Conservation (phyloP, 2,329 filamentous ascomycete species). For the Stylonectria norvegica region DNA sequence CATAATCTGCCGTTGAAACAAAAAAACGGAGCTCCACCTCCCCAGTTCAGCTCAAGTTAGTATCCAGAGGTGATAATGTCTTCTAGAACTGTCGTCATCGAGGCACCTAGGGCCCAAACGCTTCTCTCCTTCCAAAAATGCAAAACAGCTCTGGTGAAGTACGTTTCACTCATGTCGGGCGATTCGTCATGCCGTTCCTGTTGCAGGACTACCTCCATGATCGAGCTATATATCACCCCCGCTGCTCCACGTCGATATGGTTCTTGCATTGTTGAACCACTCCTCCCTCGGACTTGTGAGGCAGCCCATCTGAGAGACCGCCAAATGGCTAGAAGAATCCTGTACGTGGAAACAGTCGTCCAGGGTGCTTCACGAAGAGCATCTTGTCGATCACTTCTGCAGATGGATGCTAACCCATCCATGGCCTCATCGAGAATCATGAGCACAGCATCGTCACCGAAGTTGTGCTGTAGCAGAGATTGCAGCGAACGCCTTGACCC, state of each 20-base stretch:
- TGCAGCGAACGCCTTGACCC: conserved; percentile 27
- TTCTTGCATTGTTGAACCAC: no score
- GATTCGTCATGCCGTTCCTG: background rate
- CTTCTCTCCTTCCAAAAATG: background rate
- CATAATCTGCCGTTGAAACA: no score
- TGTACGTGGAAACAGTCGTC: conserved; percentile 27
- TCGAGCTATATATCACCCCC: background rate
- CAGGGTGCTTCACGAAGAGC: conserved; percentile 28
- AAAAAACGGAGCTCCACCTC: no score
- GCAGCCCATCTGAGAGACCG: conserved; percentile 26
- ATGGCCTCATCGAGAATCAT: conserved; percentile 29
- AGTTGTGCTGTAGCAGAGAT: conserved; percentile 18
- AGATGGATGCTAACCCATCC: conserved; percentile 14
- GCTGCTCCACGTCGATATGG: background rate
- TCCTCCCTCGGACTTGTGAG: conserved; percentile 19
- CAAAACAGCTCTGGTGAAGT: background rate
- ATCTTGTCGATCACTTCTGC: conserved; percentile 5
- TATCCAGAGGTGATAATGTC: background rate
- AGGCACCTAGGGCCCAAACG: background rate
- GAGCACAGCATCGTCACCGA: conserved; percentile 27
- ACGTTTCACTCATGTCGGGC: background rate
- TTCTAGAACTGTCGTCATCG: background rate
- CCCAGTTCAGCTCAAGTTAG: no score
- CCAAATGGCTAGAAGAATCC: conserved; percentile 31
- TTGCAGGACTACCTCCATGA: background rate